Evolutionary conservation across 164 flowering plant genomes (phyloP).

Genomic region (Cinnamomum chago): DNA sequence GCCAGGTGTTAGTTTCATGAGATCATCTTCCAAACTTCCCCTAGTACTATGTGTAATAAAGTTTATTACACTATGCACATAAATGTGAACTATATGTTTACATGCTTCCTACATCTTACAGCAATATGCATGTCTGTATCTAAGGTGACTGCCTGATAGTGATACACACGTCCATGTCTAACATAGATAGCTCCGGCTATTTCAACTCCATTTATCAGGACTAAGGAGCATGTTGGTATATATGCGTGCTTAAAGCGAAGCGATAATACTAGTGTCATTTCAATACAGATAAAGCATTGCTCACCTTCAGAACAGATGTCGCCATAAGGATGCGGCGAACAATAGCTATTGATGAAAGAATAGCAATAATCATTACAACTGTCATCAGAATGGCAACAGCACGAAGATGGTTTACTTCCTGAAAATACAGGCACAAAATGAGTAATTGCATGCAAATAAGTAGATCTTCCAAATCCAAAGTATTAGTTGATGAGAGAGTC

Average conservation of each 20-base stretch:
- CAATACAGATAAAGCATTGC: conserved; percentile 10
- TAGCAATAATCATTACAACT: conserved; percentile 51
- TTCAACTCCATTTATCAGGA: neutral
- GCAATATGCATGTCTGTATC: neutral
- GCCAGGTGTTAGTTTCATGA: neutral
- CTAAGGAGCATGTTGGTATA: neutral
- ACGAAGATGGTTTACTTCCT: conserved; percentile 82
- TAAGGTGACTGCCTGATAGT: neutral
- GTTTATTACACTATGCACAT: neutral
- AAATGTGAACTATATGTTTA: neutral
- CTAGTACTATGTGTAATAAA: neutral
- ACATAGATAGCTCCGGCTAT: neutral
- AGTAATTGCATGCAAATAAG: neutral
- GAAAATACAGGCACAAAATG: conserved; percentile 19
- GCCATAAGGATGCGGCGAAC: conserved; percentile 92
- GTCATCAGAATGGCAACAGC: conserved; percentile 80
- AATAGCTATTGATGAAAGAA: conserved; percentile 85
- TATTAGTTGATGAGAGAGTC: conserved; percentile 22
- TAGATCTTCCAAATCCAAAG: conserved; percentile 6
- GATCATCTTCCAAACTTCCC: neutral
- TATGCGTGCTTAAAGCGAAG: neutral
- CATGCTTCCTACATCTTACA: neutral
- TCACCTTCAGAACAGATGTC: conserved; percentile 91
- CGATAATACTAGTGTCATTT: neutral
- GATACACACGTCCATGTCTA: neutral